Evolutionary conservation across 73 alveolate genomes (phyloP).

Genomic region (Paramecium octaurelia): DNA sequence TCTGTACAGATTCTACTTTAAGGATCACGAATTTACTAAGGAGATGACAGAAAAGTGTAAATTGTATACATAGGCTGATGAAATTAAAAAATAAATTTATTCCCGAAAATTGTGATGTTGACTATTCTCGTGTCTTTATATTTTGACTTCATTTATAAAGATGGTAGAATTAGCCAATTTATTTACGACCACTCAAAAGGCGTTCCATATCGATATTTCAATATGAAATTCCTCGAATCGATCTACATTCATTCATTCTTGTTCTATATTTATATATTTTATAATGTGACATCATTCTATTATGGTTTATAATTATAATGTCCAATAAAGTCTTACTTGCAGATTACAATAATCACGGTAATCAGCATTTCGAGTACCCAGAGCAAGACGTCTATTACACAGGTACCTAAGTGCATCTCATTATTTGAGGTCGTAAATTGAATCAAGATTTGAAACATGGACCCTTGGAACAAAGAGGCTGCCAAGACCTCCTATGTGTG

Average conservation of each 20-base stretch:
- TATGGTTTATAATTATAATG: background rate
- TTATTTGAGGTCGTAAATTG: background rate
- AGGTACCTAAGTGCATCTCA: background rate
- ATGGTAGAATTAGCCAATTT: slow-evolving; percentile 34
- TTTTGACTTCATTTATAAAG: background rate
- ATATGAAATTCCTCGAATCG: background rate
- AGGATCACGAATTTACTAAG: background rate
- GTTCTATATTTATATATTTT: background rate
- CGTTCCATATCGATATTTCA: background rate
- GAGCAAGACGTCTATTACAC: background rate
- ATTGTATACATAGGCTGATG: background rate
- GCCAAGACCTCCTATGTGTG: background rate
- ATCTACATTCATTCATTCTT: background rate
- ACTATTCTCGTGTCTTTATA: slow-evolving; percentile 15
- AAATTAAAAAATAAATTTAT: slow-evolving; percentile 2
- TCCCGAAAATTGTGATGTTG: background rate
- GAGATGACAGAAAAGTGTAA: background rate
- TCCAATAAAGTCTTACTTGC: background rate
- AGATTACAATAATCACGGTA: background rate
- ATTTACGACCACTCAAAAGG: background rate
- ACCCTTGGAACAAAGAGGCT: background rate
- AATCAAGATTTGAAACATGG: slow-evolving; percentile 14
- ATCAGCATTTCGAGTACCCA: background rate
- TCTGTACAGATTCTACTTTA: background rate
- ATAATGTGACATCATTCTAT: background rate